phyloP scores from a whole-genome alignment of 2,329 filamentous ascomycete species.

The Talaromyces albobiverticillius region DNA sequence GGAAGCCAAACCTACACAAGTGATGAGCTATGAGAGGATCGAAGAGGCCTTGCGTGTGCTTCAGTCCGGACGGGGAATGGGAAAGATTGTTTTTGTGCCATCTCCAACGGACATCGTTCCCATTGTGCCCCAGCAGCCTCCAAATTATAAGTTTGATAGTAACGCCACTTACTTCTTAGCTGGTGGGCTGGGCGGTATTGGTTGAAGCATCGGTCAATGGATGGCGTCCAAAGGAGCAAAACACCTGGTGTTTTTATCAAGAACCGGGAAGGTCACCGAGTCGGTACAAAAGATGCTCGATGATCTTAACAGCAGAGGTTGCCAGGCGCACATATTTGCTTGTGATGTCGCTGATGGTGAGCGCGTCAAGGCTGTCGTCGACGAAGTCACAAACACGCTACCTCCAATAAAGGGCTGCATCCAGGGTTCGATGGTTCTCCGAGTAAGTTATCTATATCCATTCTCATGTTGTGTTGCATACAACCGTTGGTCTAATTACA shows the following conservation, averaged over 20 bases:
- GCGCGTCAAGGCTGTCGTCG: constrained; percentile 14
- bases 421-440: constrained; percentile 29
- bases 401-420: constrained; percentile 32
- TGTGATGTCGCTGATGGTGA: constrained; percentile 24
- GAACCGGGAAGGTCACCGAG: constrained; percentile 19
- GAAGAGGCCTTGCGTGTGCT: constrained; percentile 20
- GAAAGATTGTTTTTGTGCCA: constrained; percentile 20
- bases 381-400: constrained; percentile 18
- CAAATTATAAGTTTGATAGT: constrained; percentile 12
- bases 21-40: constrained; percentile 17
- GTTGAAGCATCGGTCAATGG: constrained; percentile 21
- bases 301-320: constrained; percentile 18
- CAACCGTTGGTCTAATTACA: too few species aligned
- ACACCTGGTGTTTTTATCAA: constrained; percentile 29
- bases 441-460: constrained; percentile 7
- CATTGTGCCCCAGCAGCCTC: constrained; percentile 16
- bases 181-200: constrained; percentile 24
- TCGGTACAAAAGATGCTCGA: constrained; percentile 19
- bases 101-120: constrained; percentile 15
- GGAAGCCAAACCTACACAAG: constrained; percentile 16
- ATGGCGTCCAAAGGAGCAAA: constrained; percentile 25
- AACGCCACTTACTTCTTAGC: constrained; percentile 23
- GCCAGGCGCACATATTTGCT: constrained; percentile 15
- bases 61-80: constrained; percentile 21
- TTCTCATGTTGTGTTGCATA: not conserved